Evolutionary conservation across 768 basidiomycete species (phyloP), one percentile per base, ranked within the genome.

Genomic region (Tricholoma bakamatsutake): DNA sequence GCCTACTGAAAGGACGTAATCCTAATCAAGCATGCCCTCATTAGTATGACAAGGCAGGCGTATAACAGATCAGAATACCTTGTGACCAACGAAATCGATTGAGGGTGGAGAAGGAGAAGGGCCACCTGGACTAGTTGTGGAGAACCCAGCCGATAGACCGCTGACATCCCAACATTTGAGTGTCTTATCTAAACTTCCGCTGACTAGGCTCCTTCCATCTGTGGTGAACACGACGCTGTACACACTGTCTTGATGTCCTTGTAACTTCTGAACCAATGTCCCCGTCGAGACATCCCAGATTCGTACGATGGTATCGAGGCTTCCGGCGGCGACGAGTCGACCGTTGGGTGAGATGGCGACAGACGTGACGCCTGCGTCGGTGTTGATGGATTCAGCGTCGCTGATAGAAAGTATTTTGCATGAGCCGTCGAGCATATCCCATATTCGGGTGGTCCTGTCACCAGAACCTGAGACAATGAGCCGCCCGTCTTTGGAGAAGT

Each of bases 221-320:
- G 92, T 93, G 1, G 91, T 92, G 72, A 98, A 99, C 27, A 90
- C 91, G 2, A 94, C 80, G 46, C 87, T 87, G 68, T 93, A 94
- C 33, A 95, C 93, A 50, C 86, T 88, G 63, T 94, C 90, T 50
- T 77, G 76, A 67, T 95, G 93, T 0, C 91, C 92, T 45, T 80
- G 72, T 50, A 95, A 71, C 30, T 84, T 73, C 66, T 90, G 90
- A 0, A 93, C 72, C 21, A 93, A 72, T 30, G 67, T 61, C 12
- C 85, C 88, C 0, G 79, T 84, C 11, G 69, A 59, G 28, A 88
- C 83, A 57, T 93, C 87, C 88, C 90, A 92, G n/a, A 93, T 85
- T 43, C 88, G 77, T 47, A 92, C 85, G 50, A 89, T 77, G 1
- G 83, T 87, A 64, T 93, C 90, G 49, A 90, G 75, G 45, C 80